Base-by-base conservation (phyloP, 352 stramenopile genomes). In the Phytophthora pluvialis region DNA sequence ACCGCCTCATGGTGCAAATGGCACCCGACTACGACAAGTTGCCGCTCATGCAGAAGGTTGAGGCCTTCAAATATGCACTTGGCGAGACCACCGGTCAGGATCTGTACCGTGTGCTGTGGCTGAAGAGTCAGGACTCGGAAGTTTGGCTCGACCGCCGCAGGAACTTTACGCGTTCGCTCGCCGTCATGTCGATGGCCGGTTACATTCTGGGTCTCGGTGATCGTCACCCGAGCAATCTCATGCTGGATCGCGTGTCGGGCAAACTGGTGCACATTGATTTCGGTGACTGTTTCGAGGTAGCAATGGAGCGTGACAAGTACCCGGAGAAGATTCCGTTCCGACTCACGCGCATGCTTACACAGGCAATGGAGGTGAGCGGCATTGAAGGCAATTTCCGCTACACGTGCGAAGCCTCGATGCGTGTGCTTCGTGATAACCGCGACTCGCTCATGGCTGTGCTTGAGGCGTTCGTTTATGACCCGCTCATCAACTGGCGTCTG, bases 301-400 rank as follows among this genome's bases (percentile, higher is more conserved):
- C 98, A 16, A 99, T 99, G 97, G 93, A 99, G 59, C 89, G 98
- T 42, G 97, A 99, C 50, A 99, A 99, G 78, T 99, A 99, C 69
- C 98, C 98, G 1, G 98, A 99, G 76, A 99, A 98, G 65, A 97
- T 99, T 26, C 98, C 98, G n/a, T 99, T 99, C 82, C 95, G 98
- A 13, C 83, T 99, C 10, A 99, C 98, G 38, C 89, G 98, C 32
- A 99, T 99, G 98, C 86, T 99, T 7, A 94, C 85, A 16, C 81
- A 95, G 54, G 98, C 98, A 18, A 99, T 99, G 98, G 98, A 99
- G 80, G 97, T 99, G 43, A 98, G 94, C 40, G 98, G 98, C 13
- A 98, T 99, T 51, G 97, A 99, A 79, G 98, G 98, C 58, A 99
- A 98, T 65, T 99, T 99, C 79, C 86, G 98, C 4, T 98, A 93